Evolutionary conservation across 2,329 filamentous ascomycete genomes (phyloP), one percentile per base, ranked within the genome.

Genomic region (Eutypella sp.): DNA sequence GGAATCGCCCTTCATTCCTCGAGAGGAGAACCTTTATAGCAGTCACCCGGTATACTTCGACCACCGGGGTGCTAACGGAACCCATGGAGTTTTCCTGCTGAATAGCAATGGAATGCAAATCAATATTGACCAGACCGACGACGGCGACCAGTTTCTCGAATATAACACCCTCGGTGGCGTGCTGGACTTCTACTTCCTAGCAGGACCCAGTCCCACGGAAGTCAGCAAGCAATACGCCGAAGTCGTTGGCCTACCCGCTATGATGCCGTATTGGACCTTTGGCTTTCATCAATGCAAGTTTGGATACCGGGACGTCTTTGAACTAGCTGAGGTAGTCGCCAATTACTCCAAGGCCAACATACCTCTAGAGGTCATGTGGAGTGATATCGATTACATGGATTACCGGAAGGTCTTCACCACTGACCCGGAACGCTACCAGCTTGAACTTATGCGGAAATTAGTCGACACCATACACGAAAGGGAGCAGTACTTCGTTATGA

Each of bases 21-120:
- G 24, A 33, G 81, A 82, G 34, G 63, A 70, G 11, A 91, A 91
- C 55, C 71, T 90, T 5, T 93, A 93, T 56, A 87, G 88, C 6
- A 76, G 73, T 34, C 88, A 93, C 55, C 84, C 88, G 0, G 81
- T 91, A 58, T 93, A 92, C 59, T 70, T 91, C 4, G 88, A 92
- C 51, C 77, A 84, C 57, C 72, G 81, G 19, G 72, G 71, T 11
- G 50, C 42, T 8, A 49, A 59, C 55, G 59, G 75, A 62, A 59
- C 79, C 63, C 45, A 82, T 73, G 67, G 80, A 11, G 81, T 84
- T 16, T 80, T 82, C 57, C 65, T 84, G 18, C 60, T 81, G 51
- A 84, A 82, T 57, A 77, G 76, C 19, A 79, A 83, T 57, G 79
- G 74, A 25, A 85, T 85, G 78, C 81, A 86, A 49, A 75, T 86